Base-by-base conservation (phyloP, 192 early-diverging fungal species). In the Linnemannia elongata region DNA sequence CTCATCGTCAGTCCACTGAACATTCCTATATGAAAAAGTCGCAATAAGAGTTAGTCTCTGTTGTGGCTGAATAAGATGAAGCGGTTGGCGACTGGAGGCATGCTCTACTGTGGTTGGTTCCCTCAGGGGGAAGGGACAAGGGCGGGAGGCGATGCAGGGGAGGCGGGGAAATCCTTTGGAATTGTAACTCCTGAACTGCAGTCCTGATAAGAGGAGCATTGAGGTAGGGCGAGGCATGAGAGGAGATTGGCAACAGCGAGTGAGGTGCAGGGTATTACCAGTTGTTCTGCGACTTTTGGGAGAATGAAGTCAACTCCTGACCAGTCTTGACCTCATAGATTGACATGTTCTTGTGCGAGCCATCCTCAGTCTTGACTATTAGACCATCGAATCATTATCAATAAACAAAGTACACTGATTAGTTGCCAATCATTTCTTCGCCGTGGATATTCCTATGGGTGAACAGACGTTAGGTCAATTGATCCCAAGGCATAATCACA, bases 1-100 rank as follows among this genome's bases (percentile, higher is more conserved):
- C 90, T 99, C 98, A 86, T 97, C 96, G 72, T 95, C 95, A 30
- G 96, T 97, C 97, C 97, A 99, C 88, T 98, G 95, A 86, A 97
- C 91, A 77, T 96, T 96, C 94, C 96, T 95, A 82, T 49, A 77
- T 33, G 2, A n/a, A n/a, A 36, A 49, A 33, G 33, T 66, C 1
- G 60, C 27, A 30, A 30, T 66, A 30, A 63, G 12, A 13, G 30
- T 66, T 33, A 66, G 10, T 30, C 9, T 45, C n/a, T 60, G 6
- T 6, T 60, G 24, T 24, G 57, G 7, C 35, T 10, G 30, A 66
- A 4, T 33, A 33, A 33, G 12, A 66, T 30, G 12, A 66, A 33
- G 30, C 30, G 13, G 44, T 52, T 18, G 49, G 60, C 60, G n/a
- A 9, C n/a, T 57, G 55, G 24, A 57, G n/a, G 24, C 6, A 57